Conservation (phyloP, 2,329 filamentous ascomycete species). For the Cadophora luteo-olivacea region DNA sequence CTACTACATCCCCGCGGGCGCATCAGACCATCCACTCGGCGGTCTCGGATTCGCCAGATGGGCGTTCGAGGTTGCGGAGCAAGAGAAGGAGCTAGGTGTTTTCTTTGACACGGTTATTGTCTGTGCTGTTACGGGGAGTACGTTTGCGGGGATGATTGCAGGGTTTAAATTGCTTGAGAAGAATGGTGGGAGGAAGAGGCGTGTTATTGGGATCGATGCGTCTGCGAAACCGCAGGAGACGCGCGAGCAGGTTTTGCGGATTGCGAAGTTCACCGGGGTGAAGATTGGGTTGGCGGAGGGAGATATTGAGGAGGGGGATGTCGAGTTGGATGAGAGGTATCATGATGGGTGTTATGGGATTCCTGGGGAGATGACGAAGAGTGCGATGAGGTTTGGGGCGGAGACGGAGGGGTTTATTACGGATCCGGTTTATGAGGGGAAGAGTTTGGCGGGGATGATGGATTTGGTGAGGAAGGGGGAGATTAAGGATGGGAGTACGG, state of each 20-base stretch:
- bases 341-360: constrained; percentile 73
- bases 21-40: constrained; percentile 72
- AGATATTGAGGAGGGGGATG: constrained; percentile 67
- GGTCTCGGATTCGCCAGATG: constrained; percentile 74
- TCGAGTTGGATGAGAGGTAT: constrained; percentile 69
- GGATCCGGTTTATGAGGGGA: constrained; percentile 79
- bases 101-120: constrained; percentile 74
- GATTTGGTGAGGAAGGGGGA: constrained; percentile 69
- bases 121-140: constrained; percentile 74
- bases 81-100: constrained; percentile 65
- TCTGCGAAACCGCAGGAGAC: constrained; percentile 67
- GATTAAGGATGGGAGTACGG: constrained; percentile 63
- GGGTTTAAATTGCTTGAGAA: constrained; percentile 71
- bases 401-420: constrained; percentile 75
- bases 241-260: constrained; percentile 68
- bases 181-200: constrained; percentile 54
- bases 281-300: constrained; percentile 66
- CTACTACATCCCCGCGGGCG: constrained; percentile 76
- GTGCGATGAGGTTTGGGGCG: constrained; percentile 73
- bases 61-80: constrained; percentile 70
- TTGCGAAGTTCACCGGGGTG: constrained; percentile 66
- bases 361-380: constrained; percentile 68
- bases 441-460: constrained; percentile 75
- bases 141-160: constrained; percentile 74
- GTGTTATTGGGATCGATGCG: constrained; percentile 72